Evolutionary conservation across 768 basidiomycete genomes (phyloP).

Genomic region (Cystobasidium tubakii): DNA sequence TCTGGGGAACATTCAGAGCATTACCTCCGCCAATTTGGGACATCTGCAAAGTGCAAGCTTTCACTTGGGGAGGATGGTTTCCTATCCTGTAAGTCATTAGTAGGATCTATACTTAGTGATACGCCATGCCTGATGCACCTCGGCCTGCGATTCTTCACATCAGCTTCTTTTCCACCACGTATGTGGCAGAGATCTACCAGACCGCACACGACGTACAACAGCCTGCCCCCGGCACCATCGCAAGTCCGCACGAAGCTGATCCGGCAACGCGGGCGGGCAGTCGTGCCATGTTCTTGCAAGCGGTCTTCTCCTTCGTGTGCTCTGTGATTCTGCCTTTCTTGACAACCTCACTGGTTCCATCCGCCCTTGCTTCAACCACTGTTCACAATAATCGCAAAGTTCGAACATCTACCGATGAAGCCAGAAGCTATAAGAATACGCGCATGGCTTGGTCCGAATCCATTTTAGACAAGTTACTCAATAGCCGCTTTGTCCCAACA

Average conservation of each 20-base stretch:
- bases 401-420: background rate
- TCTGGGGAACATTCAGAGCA: conserved; percentile 61
- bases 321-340: conserved; percentile 65
- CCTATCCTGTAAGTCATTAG: conserved; percentile 57
- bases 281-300: conserved; percentile 71
- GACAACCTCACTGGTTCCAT: conserved; percentile 34
- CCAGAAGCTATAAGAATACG: background rate
- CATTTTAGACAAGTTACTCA: conserved; percentile 35
- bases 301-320: conserved; percentile 62
- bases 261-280: conserved; percentile 66
- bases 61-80: conserved; percentile 86
- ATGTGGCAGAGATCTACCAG: conserved; percentile 80
- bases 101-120: conserved; percentile 45
- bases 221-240: background rate
- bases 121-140: background rate
- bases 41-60: conserved; percentile 64
- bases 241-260: conserved; percentile 58
- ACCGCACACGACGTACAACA: conserved; percentile 43
- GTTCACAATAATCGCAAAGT: background rate
- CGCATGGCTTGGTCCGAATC: conserved; percentile 13
- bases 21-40: conserved; percentile 70
- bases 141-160: background rate
- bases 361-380: too few relatives aligned
- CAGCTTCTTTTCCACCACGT: conserved; percentile 52
- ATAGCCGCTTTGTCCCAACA: conserved; percentile 24